phyloP scores from a whole-genome alignment of 257 asterid species.

The Forsythia viridissima region DNA sequence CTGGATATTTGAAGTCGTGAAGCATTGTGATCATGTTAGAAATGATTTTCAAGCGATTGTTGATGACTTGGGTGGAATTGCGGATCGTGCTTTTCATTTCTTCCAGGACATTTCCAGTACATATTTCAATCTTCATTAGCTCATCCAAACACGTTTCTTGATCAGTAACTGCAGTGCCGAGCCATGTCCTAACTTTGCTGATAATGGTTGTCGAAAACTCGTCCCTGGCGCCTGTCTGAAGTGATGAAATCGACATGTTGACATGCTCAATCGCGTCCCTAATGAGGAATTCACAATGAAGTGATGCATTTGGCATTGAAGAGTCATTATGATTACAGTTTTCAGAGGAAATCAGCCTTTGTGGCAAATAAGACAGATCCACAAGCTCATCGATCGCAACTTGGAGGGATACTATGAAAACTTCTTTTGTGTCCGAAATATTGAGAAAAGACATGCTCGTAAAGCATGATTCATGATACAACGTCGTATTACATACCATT shows the following conservation, averaged over 20 bases:
- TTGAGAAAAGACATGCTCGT: constrained; percentile 33
- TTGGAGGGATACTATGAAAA: constrained; percentile 31
- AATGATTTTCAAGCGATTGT: constrained; percentile 41
- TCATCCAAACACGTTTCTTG: constrained; percentile 34
- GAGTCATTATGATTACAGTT: background rate
- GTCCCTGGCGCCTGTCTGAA: background rate
- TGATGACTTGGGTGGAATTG: constrained; percentile 24
- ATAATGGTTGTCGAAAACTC: background rate
- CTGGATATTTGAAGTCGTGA: background rate
- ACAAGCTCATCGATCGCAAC: constrained; percentile 28
- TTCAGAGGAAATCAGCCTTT: background rate
- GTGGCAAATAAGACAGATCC: constrained; percentile 8
- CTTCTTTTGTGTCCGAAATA: constrained; percentile 14
- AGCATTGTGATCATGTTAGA: constrained; percentile 15
- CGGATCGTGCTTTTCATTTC: constrained; percentile 12
- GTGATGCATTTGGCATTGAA: constrained; percentile 8
- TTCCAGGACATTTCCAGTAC: background rate
- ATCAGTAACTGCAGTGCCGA: constrained; percentile 33
- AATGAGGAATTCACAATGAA: constrained; percentile 18
- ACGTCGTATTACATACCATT: constrained; percentile 24
- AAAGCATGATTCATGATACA: constrained; percentile 36
- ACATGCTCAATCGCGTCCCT: constrained; percentile 28
- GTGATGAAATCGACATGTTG: constrained; percentile 22
- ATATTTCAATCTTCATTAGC: constrained; percentile 22
- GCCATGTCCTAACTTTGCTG: constrained; percentile 37